phyloP scores from a whole-genome alignment of 148 eudicot species.

The Mesembryanthemum crystallinum region DNA sequence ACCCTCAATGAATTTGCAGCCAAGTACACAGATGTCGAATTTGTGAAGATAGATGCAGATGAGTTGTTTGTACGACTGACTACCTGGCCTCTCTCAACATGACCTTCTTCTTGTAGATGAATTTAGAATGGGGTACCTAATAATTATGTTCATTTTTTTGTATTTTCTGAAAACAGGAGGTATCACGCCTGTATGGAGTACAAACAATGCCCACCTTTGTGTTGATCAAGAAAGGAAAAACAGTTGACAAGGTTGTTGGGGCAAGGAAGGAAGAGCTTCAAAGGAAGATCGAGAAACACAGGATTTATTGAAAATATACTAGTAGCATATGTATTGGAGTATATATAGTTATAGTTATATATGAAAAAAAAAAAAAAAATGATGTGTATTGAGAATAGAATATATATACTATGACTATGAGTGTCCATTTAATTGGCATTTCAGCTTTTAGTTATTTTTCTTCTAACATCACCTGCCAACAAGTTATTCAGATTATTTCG shows the following conservation, averaged over 20 bases:
- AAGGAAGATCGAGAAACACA: constrained; percentile 47
- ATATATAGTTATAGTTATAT: no score
- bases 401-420: no score
- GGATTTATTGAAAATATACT: not conserved
- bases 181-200: constrained; percentile 37
- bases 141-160: no score
- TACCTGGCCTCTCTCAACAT: no score
- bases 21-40: constrained; percentile 56
- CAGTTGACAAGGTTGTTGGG: constrained; percentile 46
- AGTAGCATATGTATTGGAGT: not conserved
- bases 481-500: no score
- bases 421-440: no score
- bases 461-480: no score
- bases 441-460: no score
- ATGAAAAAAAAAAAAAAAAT: no score
- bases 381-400: no score
- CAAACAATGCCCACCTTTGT: constrained; percentile 45
- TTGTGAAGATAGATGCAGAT: constrained; percentile 81
- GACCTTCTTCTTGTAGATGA: no score
- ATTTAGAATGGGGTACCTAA: no score
- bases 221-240: constrained; percentile 45
- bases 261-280: constrained; percentile 40
- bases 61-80: constrained; percentile 56
- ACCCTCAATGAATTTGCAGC: constrained; percentile 51
- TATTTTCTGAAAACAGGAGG: constrained; percentile 30